These are phyloP conservation scores for Heterobasidion annosum DNA, from an alignment of 1,284 basidiomycete genomes.

Conservation along the genomic window DNA sequence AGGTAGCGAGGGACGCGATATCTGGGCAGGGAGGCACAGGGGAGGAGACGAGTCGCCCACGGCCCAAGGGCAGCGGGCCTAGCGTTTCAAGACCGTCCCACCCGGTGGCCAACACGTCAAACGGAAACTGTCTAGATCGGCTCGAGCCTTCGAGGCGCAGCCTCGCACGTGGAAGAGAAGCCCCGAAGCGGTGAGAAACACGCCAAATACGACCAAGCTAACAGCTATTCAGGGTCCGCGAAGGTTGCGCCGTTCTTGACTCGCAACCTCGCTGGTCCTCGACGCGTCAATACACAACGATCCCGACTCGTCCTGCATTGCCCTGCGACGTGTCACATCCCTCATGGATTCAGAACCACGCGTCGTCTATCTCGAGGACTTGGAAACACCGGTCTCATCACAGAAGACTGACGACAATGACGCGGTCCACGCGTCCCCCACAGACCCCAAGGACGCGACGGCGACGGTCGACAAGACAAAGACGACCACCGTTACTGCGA, in stretches of 20 bases:
- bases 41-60: no score
- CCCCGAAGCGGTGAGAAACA: no score
- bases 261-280: not conserved
- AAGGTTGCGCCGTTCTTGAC: not conserved
- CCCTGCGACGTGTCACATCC: not conserved
- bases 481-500: slow-evolving; percentile 18
- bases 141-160: no score
- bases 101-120: no score
- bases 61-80: no score
- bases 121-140: no score
- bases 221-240: not conserved
- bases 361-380: slow-evolving; percentile 51
- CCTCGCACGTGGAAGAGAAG: no score
- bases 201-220: not conserved
- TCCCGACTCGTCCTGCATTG: not conserved
- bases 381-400: slow-evolving; percentile 22
- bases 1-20: no score
- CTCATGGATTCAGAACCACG: slow-evolving; percentile 11
- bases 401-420: slow-evolving; percentile 8
- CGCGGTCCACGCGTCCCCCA: slow-evolving; percentile 4
- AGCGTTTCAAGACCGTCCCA: no score
- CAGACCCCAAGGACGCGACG: slow-evolving; percentile 8
- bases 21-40: no score
- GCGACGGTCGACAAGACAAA: slow-evolving; percentile 10
- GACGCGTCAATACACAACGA: not conserved